Conservation (phyloP, 352 stramenopile species). For the Pythium myriotylum region DNA sequence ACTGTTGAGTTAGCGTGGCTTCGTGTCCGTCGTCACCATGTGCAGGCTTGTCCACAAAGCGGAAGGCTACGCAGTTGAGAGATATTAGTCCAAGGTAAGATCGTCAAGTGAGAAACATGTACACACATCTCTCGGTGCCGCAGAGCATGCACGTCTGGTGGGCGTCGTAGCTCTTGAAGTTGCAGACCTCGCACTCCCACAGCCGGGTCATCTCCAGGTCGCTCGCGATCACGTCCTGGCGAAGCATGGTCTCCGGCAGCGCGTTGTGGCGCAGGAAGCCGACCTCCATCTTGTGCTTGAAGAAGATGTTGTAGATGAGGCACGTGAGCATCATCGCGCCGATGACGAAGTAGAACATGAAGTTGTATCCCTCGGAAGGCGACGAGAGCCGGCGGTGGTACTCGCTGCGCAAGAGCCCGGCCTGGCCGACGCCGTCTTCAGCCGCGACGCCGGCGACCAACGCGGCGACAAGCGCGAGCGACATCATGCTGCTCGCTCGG, state of each 20-base stretch:
- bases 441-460: background rate
- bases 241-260: constrained; percentile 83
- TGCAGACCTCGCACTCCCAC: constrained; percentile 93
- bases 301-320: constrained; percentile 89
- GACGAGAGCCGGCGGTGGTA: constrained; percentile 25
- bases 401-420: background rate
- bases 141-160: constrained; percentile 90
- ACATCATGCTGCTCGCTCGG: background rate
- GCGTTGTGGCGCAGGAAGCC: constrained; percentile 68
- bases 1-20: constrained; percentile 37
- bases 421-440: background rate
- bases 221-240: constrained; percentile 86
- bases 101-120: background rate
- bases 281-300: constrained; percentile 83
- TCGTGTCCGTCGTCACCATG: constrained; percentile 38
- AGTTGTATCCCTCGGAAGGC: constrained; percentile 80
- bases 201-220: constrained; percentile 85
- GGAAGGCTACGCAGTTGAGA: constrained; percentile 43
- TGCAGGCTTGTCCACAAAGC: constrained; percentile 57
- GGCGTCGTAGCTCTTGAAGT: constrained; percentile 90
- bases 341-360: constrained; percentile 90
- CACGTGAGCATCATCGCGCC: constrained; percentile 87
- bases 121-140: constrained; percentile 75
- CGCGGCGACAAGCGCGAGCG: background rate
- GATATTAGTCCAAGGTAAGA: background rate